Conservation (phyloP, 441 rosid genomes). For the Bocquillonia castaneifolia region DNA sequence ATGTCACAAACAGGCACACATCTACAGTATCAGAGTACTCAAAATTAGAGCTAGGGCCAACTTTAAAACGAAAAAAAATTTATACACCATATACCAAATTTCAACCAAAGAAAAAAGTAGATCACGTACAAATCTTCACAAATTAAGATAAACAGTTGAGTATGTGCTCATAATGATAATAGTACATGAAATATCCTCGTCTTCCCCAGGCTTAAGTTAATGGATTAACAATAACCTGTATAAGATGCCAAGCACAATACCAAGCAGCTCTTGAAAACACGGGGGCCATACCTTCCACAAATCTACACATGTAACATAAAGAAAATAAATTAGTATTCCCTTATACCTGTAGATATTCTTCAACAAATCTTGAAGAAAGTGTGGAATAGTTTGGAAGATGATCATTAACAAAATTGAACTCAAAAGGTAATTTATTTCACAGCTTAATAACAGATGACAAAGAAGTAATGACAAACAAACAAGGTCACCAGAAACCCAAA, state of each 20-base stretch:
- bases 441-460: neutral
- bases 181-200: neutral
- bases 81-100: neutral
- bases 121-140: neutral
- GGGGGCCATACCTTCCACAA: constrained; percentile 99
- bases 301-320: constrained; percentile 37
- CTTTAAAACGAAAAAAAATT: neutral
- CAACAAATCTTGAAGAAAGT: neutral
- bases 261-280: constrained; percentile 95
- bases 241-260: constrained; percentile 97
- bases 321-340: constrained; percentile 12
- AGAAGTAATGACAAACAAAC: neutral
- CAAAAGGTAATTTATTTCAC: neutral
- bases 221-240: constrained; percentile 54
- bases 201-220: neutral
- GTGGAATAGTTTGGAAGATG: too few relatives aligned
- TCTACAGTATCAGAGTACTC: neutral
- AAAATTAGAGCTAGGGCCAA: neutral
- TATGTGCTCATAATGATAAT: neutral
- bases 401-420: neutral
- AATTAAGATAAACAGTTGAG: neutral
- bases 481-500: neutral
- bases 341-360: neutral
- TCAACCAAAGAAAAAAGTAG: neutral
- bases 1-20: neutral